Evolutionary conservation across 1,284 basidiomycete species (phyloP), one percentile per base, ranked within the genome.

Genomic region (Cronartium quercuum): DNA sequence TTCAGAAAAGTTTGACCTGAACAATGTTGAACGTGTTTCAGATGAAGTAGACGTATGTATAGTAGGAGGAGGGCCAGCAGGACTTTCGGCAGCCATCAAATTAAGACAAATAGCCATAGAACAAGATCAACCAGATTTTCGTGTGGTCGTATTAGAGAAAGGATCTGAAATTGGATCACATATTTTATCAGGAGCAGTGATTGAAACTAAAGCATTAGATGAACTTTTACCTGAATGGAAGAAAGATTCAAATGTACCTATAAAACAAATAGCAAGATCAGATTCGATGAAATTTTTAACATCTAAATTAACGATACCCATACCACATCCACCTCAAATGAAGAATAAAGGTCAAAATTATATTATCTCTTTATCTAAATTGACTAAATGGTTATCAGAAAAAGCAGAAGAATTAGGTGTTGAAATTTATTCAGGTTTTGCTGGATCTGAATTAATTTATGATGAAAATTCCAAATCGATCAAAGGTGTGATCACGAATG

Each of bases 281-380:
- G 91, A 91, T 65, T 84, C 85, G 38, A 98, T 99, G 95, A 88
- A 91, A 74, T 93, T 89, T 82, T 86, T 98, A 77, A 95, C 94
- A 13, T 79, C 85, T 47, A 88, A 85, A 35, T 82, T 83, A 76
- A 87, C 91, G 3, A 84, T 95, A 78, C 93, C 92, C 15, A 88
- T 98, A 75, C 96, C 94, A 0, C 94, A 98, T 80, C 95, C 95
- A 2, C 95, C 95, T 0, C 95, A 98, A 83, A 98, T 98, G 95
- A 86, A 85, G 81, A 96, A 97, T 84, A 87, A 90, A 71, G 91
- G 91, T 75, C n/a, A n/a, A n/a, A 98, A 98, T 84, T 98, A 94
- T 83, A 90, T 98, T 80, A 85, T 93, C 65, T 96, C 92, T 3
- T 87, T 98, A 40, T 94, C 92, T 1, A 88, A 88, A 41, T 88